Base-by-base conservation (phyloP, 176 grass and related monocot species). In the Eleusine coracana region DNA sequence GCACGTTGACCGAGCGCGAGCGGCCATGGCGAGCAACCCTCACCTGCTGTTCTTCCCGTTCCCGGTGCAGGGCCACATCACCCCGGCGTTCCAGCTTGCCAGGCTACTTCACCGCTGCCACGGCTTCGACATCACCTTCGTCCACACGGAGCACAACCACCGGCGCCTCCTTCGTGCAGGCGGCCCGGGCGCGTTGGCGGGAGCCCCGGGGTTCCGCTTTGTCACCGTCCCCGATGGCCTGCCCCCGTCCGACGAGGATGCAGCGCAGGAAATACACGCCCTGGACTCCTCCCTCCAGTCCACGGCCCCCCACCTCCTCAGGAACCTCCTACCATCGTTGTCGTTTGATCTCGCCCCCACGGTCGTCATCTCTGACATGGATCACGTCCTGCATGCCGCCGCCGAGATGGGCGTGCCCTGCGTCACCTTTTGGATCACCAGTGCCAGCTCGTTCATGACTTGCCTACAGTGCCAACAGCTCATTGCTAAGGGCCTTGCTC, bases 401-500 rank as follows among this genome's bases (percentile, higher is more conserved):
- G 5, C 21, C 39, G 81, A 79, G 2, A 67, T 84, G 59, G 86
- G 86, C 14, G 17, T 88, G 68, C 81, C 50, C 6, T n/a, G 59
- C 50, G 52, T 84, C 28, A 42, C 23, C 75, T 88, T 88, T 69
- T 88, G 87, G 75, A 80, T 10, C 8, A 50, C 61, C 0, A 74
- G 68, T 75, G 81, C 87, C 5, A 79, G 75, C 0, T 77, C 59
- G 2, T 67, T 88, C 75, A 68, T 84, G 81, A 75, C 59, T 0
- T 79, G 18, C 39, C 59, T 60, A 21, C 81, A 88, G 18, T 37
- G 37, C 69, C 77, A 17, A 25, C 40, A 44, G 2, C 77, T 86
- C 12, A 7, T 80, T 20, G 77, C 28, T 68, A 74, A 28, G 20
- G 77, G 68, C 12, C 15, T 80, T 5, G n/a, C 74, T 16, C 77